Conservation (phyloP, 495 filamentous ascomycete genomes). For the Rhizodiscina lignyota region DNA sequence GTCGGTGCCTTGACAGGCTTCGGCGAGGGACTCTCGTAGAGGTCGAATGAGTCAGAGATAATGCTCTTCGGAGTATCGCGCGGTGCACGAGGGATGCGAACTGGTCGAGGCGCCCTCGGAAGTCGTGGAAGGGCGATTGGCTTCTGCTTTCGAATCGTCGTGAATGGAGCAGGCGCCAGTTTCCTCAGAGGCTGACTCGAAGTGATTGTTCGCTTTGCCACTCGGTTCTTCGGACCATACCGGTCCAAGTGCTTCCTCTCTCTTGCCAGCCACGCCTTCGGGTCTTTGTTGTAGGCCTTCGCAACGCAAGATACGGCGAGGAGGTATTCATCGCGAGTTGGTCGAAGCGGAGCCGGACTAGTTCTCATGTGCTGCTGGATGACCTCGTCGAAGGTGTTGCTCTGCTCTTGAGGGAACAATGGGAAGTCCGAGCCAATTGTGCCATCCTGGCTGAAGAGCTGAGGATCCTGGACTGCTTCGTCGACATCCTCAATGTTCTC, state of each 20-base stretch:
- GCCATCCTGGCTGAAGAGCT: constrained; percentile 8
- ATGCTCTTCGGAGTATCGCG: constrained; percentile 12
- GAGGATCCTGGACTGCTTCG: constrained; percentile 9
- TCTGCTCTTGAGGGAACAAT: constrained; percentile 9
- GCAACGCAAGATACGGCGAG: constrained; percentile 9
- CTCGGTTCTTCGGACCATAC: constrained; percentile 8
- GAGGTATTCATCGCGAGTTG: constrained; percentile 13
- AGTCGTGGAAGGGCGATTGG: constrained; percentile 1
- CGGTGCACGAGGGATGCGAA: constrained; percentile 8
- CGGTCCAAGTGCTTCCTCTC: constrained; percentile 10
- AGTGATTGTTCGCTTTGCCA: constrained; percentile 4
- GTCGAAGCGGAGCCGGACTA: constrained; percentile 6
- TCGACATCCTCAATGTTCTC: constrained; percentile 9
- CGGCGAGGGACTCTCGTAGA: constrained; percentile 8
- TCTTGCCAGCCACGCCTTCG: constrained; percentile 8
- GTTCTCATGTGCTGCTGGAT: constrained; percentile 12
- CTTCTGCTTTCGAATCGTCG: constrained; percentile 11
- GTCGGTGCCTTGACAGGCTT: constrained; percentile 19
- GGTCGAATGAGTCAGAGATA: constrained; percentile 13
- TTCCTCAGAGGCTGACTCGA: constrained; percentile 5
- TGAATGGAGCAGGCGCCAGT: constrained; percentile 11
- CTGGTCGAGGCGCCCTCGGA: no score
- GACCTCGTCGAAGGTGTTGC: constrained; percentile 5
- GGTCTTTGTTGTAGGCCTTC: constrained; percentile 10
- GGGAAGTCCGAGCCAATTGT: constrained; percentile 8